Conservation (phyloP, 345 rosid genomes). For the Camelina hispida region DNA sequence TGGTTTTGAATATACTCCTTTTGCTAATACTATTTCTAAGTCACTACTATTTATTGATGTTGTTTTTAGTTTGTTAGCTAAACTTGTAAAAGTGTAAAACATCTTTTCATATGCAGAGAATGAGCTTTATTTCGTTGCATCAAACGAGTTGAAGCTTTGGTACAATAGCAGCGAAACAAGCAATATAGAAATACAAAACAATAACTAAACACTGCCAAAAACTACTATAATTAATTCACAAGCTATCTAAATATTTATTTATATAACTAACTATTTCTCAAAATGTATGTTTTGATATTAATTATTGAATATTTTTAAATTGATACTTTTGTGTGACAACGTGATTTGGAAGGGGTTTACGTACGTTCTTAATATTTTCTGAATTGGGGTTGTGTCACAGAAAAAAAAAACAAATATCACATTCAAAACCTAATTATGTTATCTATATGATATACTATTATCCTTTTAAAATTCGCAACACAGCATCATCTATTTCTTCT, state of each 20-base stretch:
- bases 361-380: conserved; percentile 1
- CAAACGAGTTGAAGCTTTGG: not conserved
- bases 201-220: not conserved
- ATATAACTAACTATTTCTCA: not conserved
- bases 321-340: not conserved
- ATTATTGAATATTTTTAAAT: not conserved
- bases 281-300: not conserved
- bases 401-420: conserved; percentile 16
- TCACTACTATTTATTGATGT: not conserved
- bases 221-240: not conserved
- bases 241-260: not conserved
- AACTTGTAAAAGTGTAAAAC: not conserved
- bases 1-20: not conserved
- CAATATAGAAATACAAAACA: not conserved
- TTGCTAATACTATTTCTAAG: not conserved
- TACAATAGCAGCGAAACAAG: not conserved
- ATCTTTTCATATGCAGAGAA: not conserved
- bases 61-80: not conserved
- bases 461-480: not conserved
- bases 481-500: conserved; percentile 2
- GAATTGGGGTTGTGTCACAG: conserved; percentile 7
- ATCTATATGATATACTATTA: not conserved
- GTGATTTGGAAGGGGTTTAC: not conserved
- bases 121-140: not conserved
- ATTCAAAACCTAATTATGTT: conserved; percentile 30